Conservation (phyloP, 2,329 filamentous ascomycete genomes). For the Ophiostoma triangulosporum region DNA sequence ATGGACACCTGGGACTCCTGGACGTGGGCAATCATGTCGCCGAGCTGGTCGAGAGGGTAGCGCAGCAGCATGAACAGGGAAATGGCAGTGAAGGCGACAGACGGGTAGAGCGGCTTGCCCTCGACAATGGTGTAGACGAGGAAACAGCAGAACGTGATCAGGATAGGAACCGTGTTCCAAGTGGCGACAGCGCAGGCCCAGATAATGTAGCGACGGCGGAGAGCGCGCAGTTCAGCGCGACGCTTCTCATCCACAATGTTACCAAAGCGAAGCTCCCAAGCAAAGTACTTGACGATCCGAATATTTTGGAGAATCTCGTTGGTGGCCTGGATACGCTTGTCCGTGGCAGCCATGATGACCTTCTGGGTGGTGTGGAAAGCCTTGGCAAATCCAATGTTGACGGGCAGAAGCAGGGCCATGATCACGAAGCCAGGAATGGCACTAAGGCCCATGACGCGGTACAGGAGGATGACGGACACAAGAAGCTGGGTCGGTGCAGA, state of each 20-base stretch:
- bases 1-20: conserved; percentile 96
- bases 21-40: conserved; percentile 97
- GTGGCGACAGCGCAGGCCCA: conserved; percentile 88
- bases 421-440: conserved; percentile 86
- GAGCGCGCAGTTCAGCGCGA: conserved; percentile 57
- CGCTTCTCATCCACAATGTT: conserved; percentile 83
- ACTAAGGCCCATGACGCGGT: conserved; percentile 80
- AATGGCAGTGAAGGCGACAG: conserved; percentile 87
- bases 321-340: conserved; percentile 89
- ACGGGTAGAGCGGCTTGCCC: conserved; percentile 77
- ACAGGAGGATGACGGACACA: conserved; percentile 69
- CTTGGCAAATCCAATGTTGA: conserved; percentile 81
- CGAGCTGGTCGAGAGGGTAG: conserved; percentile 86
- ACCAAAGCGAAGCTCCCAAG: conserved; percentile 89
- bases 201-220: conserved; percentile 73
- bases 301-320: conserved; percentile 97
- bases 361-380: conserved; percentile 81
- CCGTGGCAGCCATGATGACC: conserved; percentile 80
- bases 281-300: conserved; percentile 98
- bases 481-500: conserved; percentile 79
- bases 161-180: conserved; percentile 88
- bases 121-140: conserved; percentile 84
- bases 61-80: conserved; percentile 91
- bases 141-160: conserved; percentile 96
- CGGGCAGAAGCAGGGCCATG: conserved; percentile 75